Evolutionary conservation across 1,284 basidiomycete genomes (phyloP).

Genomic region (Rhodotorula sp.): DNA sequence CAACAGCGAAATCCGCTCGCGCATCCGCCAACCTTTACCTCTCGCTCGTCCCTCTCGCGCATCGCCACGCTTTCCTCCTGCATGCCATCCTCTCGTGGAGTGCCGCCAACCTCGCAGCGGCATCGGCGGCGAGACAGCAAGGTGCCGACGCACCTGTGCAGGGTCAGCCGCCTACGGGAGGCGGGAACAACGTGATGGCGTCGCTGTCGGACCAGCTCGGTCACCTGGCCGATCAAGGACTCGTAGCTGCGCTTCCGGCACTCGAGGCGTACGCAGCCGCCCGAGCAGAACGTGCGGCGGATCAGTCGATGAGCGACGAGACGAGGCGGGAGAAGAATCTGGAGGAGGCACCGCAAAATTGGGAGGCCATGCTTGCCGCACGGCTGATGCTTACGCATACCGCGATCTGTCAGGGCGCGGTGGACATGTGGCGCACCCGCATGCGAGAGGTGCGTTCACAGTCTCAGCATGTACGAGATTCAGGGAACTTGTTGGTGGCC

Average conservation of each 20-base stretch:
- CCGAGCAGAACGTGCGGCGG: background rate
- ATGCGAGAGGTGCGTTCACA: conserved; percentile 3
- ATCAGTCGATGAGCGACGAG: background rate
- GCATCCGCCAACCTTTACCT: conserved; percentile 27
- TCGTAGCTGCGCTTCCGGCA: background rate
- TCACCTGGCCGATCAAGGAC: conserved; percentile 4
- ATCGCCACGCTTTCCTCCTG: conserved; percentile 12
- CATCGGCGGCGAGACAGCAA: background rate
- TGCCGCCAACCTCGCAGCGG: conserved; percentile 26
- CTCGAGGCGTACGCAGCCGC: background rate
- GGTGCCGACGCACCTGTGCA: background rate
- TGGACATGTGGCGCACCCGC: conserved; percentile 18
- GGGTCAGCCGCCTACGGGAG: background rate
- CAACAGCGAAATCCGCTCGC: conserved; percentile 2
- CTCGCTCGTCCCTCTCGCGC: conserved; percentile 28
- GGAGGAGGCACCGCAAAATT: background rate
- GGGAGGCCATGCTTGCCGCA: conserved; percentile 24
- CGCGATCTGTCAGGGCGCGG: conserved; percentile 22
- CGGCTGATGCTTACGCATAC: conserved; percentile 23
- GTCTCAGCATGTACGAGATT: too few relatives aligned
- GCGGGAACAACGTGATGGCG: conserved; percentile 17
- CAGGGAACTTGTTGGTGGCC: too few relatives aligned
- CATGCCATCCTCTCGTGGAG: conserved; percentile 23
- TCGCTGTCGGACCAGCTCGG: conserved; percentile 18
- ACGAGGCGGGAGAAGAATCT: background rate